phyloP scores from a whole-genome alignment of 345 rosid species.

The Pugionium cornutum region DNA sequence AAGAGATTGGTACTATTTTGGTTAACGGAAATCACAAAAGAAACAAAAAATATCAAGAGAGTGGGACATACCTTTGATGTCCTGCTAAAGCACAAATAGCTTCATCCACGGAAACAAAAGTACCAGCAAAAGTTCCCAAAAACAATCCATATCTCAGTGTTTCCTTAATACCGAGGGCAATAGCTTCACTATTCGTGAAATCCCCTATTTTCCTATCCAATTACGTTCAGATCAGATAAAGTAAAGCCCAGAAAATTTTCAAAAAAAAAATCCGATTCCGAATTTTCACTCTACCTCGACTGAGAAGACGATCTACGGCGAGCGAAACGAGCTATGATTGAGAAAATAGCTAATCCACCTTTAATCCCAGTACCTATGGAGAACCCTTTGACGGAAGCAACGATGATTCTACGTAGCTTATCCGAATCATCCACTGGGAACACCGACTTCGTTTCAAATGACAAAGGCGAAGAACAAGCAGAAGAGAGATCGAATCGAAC shows the following conservation, averaged over 20 bases:
- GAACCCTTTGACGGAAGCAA: slow-evolving; percentile 78
- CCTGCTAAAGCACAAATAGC: slow-evolving; percentile 71
- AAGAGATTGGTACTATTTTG: not conserved
- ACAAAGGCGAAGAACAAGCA: slow-evolving; percentile 32
- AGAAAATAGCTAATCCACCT: slow-evolving; percentile 89
- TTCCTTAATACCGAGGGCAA: slow-evolving; percentile 68
- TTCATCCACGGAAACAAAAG: slow-evolving; percentile 82
- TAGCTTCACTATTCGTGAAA: slow-evolving; percentile 66
- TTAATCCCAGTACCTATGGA: slow-evolving; percentile 92
- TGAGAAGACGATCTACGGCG: slow-evolving; percentile 55
- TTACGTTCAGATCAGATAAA: slow-evolving; percentile 2
- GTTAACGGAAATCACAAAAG: not conserved
- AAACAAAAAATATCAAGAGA: not conserved
- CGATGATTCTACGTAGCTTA: slow-evolving; percentile 61
- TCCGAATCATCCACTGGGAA: slow-evolving; percentile 53
- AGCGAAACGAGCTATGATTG: slow-evolving; percentile 64
- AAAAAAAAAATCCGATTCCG: not conserved
- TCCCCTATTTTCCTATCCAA: slow-evolving; percentile 56
- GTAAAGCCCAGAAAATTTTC: not conserved
- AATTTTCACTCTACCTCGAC: slow-evolving; percentile 37
- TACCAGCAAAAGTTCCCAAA: slow-evolving; percentile 89
- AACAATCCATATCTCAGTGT: slow-evolving; percentile 88
- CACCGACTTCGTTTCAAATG: slow-evolving; percentile 37
- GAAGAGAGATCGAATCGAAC: slow-evolving; percentile 39
- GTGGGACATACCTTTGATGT: slow-evolving; percentile 60